Conservation (phyloP, 306 rosid species). For the Gillenia trifoliata region DNA sequence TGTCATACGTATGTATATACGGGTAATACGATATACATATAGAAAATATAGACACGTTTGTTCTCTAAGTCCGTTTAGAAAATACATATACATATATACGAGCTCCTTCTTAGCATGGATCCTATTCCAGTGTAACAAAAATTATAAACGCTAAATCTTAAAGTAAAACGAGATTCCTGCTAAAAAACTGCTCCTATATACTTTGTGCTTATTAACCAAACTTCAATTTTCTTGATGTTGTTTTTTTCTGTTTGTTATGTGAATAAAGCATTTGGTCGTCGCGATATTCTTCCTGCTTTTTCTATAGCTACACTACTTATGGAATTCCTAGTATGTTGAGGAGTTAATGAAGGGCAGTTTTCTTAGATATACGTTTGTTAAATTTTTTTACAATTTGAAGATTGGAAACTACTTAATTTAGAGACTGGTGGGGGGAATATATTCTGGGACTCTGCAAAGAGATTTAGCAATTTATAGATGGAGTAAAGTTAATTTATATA, state of each 20-base stretch:
- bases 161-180: not conserved
- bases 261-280: not conserved
- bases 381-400: not conserved
- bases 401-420: conserved; percentile 12
- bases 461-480: not conserved
- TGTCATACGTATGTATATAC: not conserved
- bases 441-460: not conserved
- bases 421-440: conserved; percentile 18
- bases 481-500: not conserved
- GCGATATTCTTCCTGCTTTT: not conserved
- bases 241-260: not conserved
- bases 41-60: not conserved
- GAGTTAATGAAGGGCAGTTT: not conserved
- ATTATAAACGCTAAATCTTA: not conserved
- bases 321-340: not conserved
- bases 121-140: too few species aligned
- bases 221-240: not conserved
- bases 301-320: not conserved
- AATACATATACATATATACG: not conserved
- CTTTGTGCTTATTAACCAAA: not conserved
- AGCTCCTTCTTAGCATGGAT: not conserved
- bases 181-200: too few species aligned
- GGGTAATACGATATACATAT: not conserved
- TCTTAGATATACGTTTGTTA: not conserved
- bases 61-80: too few species aligned